These are phyloP conservation scores for Ceratobasidium sp. DNA, from an alignment of 1,284 basidiomycete species.

Conservation along the genomic window DNA sequence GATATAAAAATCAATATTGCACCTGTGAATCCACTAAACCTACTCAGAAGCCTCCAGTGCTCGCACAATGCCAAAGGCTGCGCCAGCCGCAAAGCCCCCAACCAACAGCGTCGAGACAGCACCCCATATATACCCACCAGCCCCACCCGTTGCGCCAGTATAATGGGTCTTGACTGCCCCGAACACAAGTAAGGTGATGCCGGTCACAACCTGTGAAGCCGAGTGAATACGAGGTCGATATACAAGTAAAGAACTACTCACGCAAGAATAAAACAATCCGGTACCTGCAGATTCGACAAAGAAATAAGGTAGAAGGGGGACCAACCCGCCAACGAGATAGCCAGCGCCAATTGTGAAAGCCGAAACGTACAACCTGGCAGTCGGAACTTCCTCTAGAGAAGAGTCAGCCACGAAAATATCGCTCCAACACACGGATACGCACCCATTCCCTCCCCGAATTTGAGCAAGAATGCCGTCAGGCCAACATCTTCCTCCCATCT, in stretches of 20 bases:
- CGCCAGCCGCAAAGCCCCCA: constrained; percentile 88
- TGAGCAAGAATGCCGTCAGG: constrained; percentile 89
- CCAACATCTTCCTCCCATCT: constrained; percentile 80
- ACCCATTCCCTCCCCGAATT: constrained; percentile 91
- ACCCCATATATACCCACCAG: constrained; percentile 78
- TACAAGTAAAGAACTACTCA: constrained; percentile 22
- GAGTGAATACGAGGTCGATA: neutral
- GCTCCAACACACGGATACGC: constrained; percentile 51
- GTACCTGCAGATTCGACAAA: constrained; percentile 70
- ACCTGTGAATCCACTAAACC: too few relatives aligned
- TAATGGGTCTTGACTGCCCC: constrained; percentile 90
- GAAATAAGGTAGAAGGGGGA: constrained; percentile 92
- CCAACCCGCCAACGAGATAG: constrained; percentile 85
- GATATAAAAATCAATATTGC: too few relatives aligned
- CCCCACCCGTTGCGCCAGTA: constrained; percentile 75
- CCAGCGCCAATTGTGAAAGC: constrained; percentile 93
- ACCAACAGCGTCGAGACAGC: constrained; percentile 89
- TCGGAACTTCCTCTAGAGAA: constrained; percentile 80
- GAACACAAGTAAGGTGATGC: constrained; percentile 86
- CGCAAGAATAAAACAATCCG: constrained; percentile 75
- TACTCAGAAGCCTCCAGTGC: constrained; percentile 65
- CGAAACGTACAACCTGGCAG: constrained; percentile 75
- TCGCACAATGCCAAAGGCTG: constrained; percentile 87
- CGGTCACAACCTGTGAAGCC: constrained; percentile 68
- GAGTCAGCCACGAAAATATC: neutral